These are phyloP conservation scores for Saprolegnia diclina DNA, from an alignment of 352 stramenopile genomes.

Conservation along the genomic window DNA sequence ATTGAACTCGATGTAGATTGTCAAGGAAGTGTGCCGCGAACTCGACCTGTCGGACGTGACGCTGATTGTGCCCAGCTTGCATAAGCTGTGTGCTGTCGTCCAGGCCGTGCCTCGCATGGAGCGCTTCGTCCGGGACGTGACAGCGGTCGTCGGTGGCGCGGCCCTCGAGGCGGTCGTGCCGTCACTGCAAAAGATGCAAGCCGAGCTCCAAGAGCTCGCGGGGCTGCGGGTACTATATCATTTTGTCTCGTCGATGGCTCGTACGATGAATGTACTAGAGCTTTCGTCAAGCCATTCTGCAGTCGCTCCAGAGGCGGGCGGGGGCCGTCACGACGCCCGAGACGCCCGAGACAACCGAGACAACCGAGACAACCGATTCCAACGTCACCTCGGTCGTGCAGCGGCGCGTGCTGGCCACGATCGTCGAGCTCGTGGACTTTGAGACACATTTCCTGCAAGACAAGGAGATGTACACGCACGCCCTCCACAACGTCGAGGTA, in stretches of 20 bases:
- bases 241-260: background rate
- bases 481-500: constrained; percentile 75
- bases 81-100: constrained; percentile 79
- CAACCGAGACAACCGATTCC: too few relatives aligned
- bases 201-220: constrained; percentile 48
- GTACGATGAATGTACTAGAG: too few relatives aligned
- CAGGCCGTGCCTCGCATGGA: constrained; percentile 75
- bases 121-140: constrained; percentile 83
- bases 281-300: too few relatives aligned
- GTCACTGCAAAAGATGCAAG: constrained; percentile 63
- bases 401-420: constrained; percentile 49
- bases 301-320: background rate
- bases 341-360: too few relatives aligned
- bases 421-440: constrained; percentile 75
- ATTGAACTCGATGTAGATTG: constrained; percentile 30
- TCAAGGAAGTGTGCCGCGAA: constrained; percentile 78
- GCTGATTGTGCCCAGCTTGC: constrained; percentile 64
- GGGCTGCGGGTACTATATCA: constrained; percentile 40
- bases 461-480: constrained; percentile 70
- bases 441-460: constrained; percentile 78
- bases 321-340: too few relatives aligned
- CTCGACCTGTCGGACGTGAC: constrained; percentile 80
- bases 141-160: constrained; percentile 55
- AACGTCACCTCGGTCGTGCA: background rate
- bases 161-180: constrained; percentile 67